Conservation (phyloP, 495 filamentous ascomycete genomes). For the Achaetomiella virescens region DNA sequence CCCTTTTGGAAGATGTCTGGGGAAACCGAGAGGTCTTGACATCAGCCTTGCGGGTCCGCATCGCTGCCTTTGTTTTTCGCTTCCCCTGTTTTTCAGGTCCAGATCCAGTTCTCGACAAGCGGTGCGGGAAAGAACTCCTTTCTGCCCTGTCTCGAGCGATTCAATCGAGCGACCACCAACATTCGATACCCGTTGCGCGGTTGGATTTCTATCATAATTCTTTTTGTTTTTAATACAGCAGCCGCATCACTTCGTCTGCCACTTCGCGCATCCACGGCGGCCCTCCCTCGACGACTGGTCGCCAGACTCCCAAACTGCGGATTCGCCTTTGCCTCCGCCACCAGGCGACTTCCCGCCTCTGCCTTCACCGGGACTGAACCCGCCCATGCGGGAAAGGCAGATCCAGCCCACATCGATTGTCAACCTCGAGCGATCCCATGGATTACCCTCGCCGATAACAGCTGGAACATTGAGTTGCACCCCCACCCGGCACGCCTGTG, state of each 20-base stretch:
- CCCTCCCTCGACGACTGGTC: conserved; percentile 8
- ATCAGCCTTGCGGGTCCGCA: conserved; percentile 16
- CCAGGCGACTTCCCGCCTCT: neutral
- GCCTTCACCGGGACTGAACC: neutral
- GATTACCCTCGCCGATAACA: conserved; percentile 24
- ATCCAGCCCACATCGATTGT: neutral
- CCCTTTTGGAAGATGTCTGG: conserved; percentile 16
- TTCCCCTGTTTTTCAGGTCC: neutral
- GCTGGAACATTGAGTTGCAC: conserved; percentile 19
- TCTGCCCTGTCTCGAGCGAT: neutral
- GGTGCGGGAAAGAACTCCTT: neutral
- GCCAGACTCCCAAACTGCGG: neutral
- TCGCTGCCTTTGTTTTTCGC: conserved; percentile 18
- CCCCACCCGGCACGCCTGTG: conserved; percentile 13
- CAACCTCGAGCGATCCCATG: conserved; percentile 21
- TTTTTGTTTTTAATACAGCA: conserved; percentile 27
- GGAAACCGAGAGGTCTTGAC: conserved; percentile 6
- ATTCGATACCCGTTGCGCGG: conserved; percentile 16
- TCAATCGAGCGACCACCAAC: conserved; percentile 7
- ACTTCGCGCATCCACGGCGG: conserved; percentile 5
- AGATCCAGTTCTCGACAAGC: neutral
- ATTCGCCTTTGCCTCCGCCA: neutral
- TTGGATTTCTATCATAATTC: conserved; percentile 4
- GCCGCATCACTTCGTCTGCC: conserved; percentile 23
- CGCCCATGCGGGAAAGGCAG: conserved; percentile 4